Conservation (phyloP, 169 alveolate species). For the Toxoplasma gondii region DNA sequence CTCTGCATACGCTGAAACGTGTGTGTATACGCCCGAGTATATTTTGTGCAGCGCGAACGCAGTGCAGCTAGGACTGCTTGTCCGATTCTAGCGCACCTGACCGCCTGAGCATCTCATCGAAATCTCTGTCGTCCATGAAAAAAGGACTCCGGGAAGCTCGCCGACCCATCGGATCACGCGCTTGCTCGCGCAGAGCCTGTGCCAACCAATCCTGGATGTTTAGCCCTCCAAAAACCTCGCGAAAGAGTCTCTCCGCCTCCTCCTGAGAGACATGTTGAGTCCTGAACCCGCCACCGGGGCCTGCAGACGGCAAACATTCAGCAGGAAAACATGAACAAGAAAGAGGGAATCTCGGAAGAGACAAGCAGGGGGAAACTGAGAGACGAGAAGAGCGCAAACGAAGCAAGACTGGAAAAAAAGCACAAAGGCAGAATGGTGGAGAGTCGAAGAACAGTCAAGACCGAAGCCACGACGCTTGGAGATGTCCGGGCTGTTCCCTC, state of each 20-base stretch:
- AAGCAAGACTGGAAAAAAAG: no score
- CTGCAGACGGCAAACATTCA: neutral
- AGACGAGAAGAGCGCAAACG: neutral
- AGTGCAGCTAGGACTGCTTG: no score
- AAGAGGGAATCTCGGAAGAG: neutral
- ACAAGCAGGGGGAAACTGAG: neutral
- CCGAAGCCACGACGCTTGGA: no score
- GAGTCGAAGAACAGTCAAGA: no score
- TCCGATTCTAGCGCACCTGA: neutral
- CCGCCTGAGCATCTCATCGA: neutral
- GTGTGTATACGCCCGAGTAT: no score
- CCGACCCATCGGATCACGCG: neutral
- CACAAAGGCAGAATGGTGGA: no score
- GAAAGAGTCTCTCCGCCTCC: constrained; percentile 67
- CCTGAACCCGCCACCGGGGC: neutral
- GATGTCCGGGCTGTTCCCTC: no score
- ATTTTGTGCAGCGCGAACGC: no score
- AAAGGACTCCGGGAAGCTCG: neutral
- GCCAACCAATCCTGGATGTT: constrained; percentile 36
- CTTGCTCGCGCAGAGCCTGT: constrained; percentile 43
- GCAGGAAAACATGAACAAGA: neutral
- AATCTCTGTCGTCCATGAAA: neutral
- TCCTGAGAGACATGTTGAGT: constrained; percentile 35
- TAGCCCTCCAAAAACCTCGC: constrained; percentile 60
- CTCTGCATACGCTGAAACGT: no score